Percentiles rank a stretch among this genome's conserved stretches.
Evolutionary conservation across 495 filamentous ascomycete species (phyloP).

Genomic region (Aspergillus leporis): DNA sequence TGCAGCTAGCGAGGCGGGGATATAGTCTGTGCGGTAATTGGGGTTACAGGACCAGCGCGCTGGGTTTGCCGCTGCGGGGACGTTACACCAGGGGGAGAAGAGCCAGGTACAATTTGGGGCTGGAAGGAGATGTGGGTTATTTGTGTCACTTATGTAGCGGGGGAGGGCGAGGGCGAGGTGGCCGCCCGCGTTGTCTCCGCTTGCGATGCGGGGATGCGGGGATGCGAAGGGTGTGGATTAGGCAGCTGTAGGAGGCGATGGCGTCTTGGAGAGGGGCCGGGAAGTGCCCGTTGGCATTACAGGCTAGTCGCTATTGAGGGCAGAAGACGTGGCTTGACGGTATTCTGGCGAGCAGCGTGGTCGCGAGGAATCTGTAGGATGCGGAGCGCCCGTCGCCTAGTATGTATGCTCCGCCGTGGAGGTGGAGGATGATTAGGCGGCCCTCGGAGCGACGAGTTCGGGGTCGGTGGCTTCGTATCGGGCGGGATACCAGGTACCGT

Average conservation of each 20-base stretch:
- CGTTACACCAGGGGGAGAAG: constrained; percentile 43
- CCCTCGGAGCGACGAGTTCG: constrained; percentile 9
- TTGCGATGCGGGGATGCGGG: constrained; percentile 31
- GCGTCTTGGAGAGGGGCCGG: constrained; percentile 50
- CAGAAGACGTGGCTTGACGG: constrained; percentile 29
- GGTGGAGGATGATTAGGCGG: constrained; percentile 43
- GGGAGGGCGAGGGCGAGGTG: constrained; percentile 42
- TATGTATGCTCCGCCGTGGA: constrained; percentile 54
- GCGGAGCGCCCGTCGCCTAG: constrained; percentile 25
- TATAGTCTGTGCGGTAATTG: constrained; percentile 39
- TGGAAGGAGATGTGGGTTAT: constrained; percentile 15
- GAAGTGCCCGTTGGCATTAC: constrained; percentile 32
- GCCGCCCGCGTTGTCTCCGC: constrained; percentile 47
- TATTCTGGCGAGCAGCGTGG: constrained; percentile 32
- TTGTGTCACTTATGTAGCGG: constrained; percentile 23
- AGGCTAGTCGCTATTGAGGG: constrained; percentile 42
- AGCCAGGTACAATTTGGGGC: constrained; percentile 28
- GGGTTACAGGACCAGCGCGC: constrained; percentile 22
- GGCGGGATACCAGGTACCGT: constrained; percentile 38
- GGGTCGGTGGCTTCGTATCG: constrained; percentile 6
- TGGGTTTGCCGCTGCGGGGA: constrained; percentile 14
- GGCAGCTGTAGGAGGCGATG: constrained; percentile 40
- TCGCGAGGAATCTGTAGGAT: constrained; percentile 29
- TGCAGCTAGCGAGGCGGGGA: constrained; percentile 27
- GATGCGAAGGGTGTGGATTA: constrained; percentile 33